A percentile compares a stretch with the other conserved stretches of the same genome.
Conservation (phyloP, 495 filamentous ascomycete genomes). For the Penicillium waksmanii region DNA sequence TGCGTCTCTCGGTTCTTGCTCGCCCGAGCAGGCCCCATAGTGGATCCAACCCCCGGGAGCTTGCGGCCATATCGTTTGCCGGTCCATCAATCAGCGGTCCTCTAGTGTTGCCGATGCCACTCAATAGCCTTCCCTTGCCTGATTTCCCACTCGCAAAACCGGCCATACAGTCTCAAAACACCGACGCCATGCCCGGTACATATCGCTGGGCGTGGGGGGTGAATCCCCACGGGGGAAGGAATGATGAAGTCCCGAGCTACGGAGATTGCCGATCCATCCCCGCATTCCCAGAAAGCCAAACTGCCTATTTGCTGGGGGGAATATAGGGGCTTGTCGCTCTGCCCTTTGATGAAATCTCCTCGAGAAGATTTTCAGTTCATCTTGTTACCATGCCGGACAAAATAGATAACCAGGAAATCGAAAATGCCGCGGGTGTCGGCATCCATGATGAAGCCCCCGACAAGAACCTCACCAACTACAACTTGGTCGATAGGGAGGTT, state of each 20-base stretch:
- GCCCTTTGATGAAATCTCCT: not conserved
- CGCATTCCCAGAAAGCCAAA: conserved; percentile 14
- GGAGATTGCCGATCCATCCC: conserved; percentile 3
- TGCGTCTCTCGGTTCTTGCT: conserved; percentile 15
- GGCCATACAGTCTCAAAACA: not conserved
- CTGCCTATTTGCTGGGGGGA: not conserved
- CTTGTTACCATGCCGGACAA: conserved; percentile 12
- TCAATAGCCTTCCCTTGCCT: not conserved
- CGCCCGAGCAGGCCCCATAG: conserved; percentile 13
- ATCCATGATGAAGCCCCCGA: conserved; percentile 31
- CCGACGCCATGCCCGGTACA: not conserved
- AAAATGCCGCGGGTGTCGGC: conserved; percentile 6
- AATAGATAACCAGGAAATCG: conserved; percentile 14
- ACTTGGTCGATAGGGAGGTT: conserved; percentile 62
- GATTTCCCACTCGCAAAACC: not conserved
- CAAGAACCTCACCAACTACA: conserved; percentile 54
- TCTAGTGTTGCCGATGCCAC: not conserved
- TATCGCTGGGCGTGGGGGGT: conserved; percentile 15
- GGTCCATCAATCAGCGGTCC: conserved; percentile 6
- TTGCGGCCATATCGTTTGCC: conserved; percentile 19
- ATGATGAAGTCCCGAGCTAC: conserved; percentile 7
- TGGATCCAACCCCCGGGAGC: conserved; percentile 9
- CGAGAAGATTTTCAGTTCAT: not conserved
- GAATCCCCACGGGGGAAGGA: conserved; percentile 19
- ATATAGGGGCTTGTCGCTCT: not conserved